Base-by-base conservation (phyloP, 352 stramenopile species). In the Phytophthora quininea region DNA sequence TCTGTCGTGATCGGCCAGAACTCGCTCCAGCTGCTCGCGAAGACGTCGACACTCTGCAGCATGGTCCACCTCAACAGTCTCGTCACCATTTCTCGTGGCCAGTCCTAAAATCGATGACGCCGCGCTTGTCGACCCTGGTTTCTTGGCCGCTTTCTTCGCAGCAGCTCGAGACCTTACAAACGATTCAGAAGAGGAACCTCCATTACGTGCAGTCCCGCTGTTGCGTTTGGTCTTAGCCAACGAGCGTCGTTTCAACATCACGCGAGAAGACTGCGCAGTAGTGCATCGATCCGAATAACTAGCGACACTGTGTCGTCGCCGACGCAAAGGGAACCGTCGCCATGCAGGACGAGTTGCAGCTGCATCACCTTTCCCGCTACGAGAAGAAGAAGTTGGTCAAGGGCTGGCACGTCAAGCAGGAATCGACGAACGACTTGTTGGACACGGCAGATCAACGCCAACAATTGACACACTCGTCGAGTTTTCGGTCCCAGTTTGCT, bases 11-110 rank as follows among this genome's bases (percentile, higher is more conserved):
- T 87, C 71, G 0, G 64, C 43, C 27, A 89, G 52, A 6, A 82
- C 73, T 30, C 71, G 69, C 57, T 88, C 68, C 5, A 91, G 54
- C 40, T 88, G 71, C 31, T 74, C 70, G n/a, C 82, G 78, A 46
- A 91, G 66, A 1, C 68, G 68, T 31, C 64, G 63, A 31, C 77
- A 86, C 31, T 88, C 79, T 6, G 33, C 56, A 15, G 59, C 62
- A 33, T 75, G 47, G 19, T 76, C 51, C 3, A 67, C 15, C 7
- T 37, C 33, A 7, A 24, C 29, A 10, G 24, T 40, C 10, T 66
- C 49, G 10, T 69, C 62, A 24, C 43, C 47, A 38, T 53, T 48
- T 12, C 58, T 62, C 14, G 15, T 58, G 9, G 30, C 55, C 32
- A 62, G 49, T 1, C 57, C 54, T 19, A 62, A 57, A 11, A 61